These are phyloP conservation scores for Gastrolobium bilobum DNA, from an alignment of 306 rosid genomes.

Conservation along the genomic window DNA sequence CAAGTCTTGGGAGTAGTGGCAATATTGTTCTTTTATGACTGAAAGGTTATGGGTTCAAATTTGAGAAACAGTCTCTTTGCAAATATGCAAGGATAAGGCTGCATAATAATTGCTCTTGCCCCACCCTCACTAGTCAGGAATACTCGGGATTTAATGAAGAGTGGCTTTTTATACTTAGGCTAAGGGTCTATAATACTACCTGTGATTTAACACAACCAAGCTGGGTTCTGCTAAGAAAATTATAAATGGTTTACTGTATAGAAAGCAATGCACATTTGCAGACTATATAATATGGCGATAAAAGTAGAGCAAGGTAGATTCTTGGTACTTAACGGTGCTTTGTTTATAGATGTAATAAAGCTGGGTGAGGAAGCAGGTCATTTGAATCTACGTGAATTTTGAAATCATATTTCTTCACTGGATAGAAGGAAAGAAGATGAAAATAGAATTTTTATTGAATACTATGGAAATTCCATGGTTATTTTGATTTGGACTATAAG, in stretches of 20 bases:
- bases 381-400: not conserved
- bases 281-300: not conserved
- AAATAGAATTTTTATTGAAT: not conserved
- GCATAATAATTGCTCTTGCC: too few species aligned
- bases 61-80: too few species aligned
- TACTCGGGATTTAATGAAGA: too few species aligned
- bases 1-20: too few species aligned
- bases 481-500: constrained; percentile 11
- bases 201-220: not conserved
- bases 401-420: not conserved
- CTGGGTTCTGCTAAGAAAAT: not conserved
- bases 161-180: too few species aligned
- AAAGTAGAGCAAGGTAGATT: not conserved
- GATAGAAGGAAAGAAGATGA: not conserved
- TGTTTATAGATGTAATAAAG: not conserved
- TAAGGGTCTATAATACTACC: not conserved
- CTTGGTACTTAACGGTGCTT: not conserved
- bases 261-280: not conserved
- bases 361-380: not conserved
- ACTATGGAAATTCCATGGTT: not conserved
- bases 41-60: too few species aligned
- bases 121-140: too few species aligned
- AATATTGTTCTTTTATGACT: too few species aligned
- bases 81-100: too few species aligned
- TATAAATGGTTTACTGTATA: too few species aligned